phyloP scores from a whole-genome alignment of 768 basidiomycete genomes.

The Boletellus ananiceps region DNA sequence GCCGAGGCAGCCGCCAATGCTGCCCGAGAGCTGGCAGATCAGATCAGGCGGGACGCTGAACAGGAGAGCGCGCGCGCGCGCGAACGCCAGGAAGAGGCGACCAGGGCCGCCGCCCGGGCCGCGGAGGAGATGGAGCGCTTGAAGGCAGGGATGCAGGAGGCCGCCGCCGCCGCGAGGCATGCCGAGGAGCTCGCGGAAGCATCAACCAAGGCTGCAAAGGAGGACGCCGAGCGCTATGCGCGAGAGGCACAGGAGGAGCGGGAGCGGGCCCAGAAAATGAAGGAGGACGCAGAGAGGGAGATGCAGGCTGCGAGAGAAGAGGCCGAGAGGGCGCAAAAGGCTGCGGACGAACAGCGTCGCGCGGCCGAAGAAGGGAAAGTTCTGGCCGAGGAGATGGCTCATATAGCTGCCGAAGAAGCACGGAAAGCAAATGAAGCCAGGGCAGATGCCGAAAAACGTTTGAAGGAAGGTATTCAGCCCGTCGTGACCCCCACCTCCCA shows the following conservation, averaged over 20 bases:
- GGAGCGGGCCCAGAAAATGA: constrained; percentile 7
- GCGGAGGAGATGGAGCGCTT: constrained; percentile 6
- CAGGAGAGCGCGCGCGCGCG: constrained; percentile 8
- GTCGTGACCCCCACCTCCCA: constrained; percentile 10
- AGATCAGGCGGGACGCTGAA: constrained; percentile 5
- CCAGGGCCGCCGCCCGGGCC: not conserved
- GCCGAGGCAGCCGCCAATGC: constrained; percentile 8
- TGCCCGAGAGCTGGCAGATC: not conserved
- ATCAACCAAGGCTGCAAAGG: constrained; percentile 10
- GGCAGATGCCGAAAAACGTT: constrained; percentile 11
- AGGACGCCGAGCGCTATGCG: constrained; percentile 14
- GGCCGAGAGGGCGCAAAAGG: constrained; percentile 6
- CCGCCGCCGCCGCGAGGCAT: not conserved
- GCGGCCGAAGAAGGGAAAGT: constrained; percentile 15
- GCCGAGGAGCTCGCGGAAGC: constrained; percentile 10
- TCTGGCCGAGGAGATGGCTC: constrained; percentile 12
- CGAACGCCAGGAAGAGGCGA: constrained; percentile 10
- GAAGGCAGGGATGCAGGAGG: constrained; percentile 14
- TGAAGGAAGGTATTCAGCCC: constrained; percentile 25
- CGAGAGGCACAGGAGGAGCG: constrained; percentile 14
- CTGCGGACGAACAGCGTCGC: constrained; percentile 18
- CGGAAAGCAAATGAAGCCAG: constrained; percentile 14
- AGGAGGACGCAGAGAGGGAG: constrained; percentile 15
- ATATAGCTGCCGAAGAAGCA: constrained; percentile 16
- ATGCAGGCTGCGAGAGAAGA: constrained; percentile 13